Evolutionary conservation across 2,329 filamentous ascomycete genomes (phyloP), one percentile per base, ranked within the genome.

Genomic region (Pseudogymnoascus sp.): DNA sequence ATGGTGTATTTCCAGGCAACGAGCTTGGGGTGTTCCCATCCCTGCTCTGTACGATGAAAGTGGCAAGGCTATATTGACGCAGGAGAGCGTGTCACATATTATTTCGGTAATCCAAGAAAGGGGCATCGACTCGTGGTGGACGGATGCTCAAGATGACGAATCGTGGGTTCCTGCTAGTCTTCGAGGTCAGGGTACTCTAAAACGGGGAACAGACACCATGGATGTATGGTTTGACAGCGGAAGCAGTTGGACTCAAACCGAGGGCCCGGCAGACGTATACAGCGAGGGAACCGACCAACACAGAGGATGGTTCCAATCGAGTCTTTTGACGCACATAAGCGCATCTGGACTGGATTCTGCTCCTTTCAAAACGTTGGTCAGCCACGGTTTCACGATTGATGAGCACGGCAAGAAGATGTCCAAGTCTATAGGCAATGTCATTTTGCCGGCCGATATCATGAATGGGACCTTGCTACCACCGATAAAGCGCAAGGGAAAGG

Each of bases 221-320:
- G 94, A 99, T 74, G 94, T 99, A 8, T 99, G 94, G 94, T 99
- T 99, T 69, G 94, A 99, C 74, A 97, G 94, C 67, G 94, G 94
- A 5, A 96, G 90, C 59, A 96, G 91, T 71, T 99, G 94, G 94
- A 89, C 80, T 3, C 80, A 84, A 71, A 79, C 77, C 29, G 68
- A 74, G 7, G 71, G 73, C 67, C 86, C 73, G 23, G 91, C 91
- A 0, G 92, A 99, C 72, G 83, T 97, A 23, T 97, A 96, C 72
- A 82, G 97, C 2, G 94, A 99, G 77, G 94, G 94, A 33, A 90
- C 89, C 3, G 94, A 99, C 73, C 94, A 99, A 73, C 94, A 99
- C 74, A 88, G 94, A 39, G 94, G 94, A 31, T 99, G 94, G 94
- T 99, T 99, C 73, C 94, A 99, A 75, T 97, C 94, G 6, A 96